Conservation (phyloP, 306 rosid species). For the Canavalia ensiformis region DNA sequence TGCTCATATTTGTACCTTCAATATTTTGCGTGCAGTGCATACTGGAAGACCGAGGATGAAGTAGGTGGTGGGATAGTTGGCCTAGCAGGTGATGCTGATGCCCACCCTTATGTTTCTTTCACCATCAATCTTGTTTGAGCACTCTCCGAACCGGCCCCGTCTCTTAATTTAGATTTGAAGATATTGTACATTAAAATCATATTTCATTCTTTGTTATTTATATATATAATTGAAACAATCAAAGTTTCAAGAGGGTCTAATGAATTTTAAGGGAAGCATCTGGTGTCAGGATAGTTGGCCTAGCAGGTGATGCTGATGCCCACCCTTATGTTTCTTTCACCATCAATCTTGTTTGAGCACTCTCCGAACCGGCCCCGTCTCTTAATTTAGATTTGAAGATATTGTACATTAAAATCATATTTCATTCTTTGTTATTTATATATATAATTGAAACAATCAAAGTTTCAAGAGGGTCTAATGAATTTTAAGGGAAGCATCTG, state of each 20-base stretch:
- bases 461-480: conserved; percentile 44
- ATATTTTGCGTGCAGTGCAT: conserved; percentile 63
- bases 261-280: conserved; percentile 31
- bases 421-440: conserved; percentile 58
- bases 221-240: conserved; percentile 52
- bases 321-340: too few relatives aligned
- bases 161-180: conserved; percentile 17
- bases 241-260: conserved; percentile 46
- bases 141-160: conserved; percentile 21
- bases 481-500: conserved; percentile 33
- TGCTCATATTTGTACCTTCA: conserved; percentile 26
- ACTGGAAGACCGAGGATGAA: conserved; percentile 87
- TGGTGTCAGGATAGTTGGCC: conserved; percentile 43
- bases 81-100: conserved; percentile 79
- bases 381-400: too few relatives aligned
- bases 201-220: conserved; percentile 57
- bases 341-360: too few relatives aligned
- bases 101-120: conserved; percentile 87
- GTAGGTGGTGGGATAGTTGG: conserved; percentile 83
- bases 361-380: too few relatives aligned
- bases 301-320: too few relatives aligned
- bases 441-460: conserved; percentile 52
- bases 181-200: conserved; percentile 60
- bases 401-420: conserved; percentile 60
- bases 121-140: conserved; percentile 76